Percentiles rank a stretch among this genome's conserved stretches.
Evolutionary conservation across 2,329 filamentous ascomycete genomes (phyloP).

Genomic region (Aspergillus sp.): DNA sequence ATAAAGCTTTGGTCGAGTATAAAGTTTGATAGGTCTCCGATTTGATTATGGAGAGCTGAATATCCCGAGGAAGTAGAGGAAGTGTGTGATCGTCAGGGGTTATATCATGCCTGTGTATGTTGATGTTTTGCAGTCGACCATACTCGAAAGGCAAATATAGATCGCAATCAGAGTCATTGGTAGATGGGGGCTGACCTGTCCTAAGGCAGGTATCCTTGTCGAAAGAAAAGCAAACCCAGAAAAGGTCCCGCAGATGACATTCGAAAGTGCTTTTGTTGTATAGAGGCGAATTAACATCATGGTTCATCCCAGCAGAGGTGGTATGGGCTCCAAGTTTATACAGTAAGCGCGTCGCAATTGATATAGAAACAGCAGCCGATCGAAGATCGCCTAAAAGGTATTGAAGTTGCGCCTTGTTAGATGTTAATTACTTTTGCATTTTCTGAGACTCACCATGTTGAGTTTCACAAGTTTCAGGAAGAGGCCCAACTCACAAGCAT

Average conservation of each 20-base stretch:
- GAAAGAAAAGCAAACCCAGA: constrained; percentile 19
- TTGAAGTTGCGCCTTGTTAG: constrained; percentile 10
- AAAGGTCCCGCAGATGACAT: constrained; percentile 16
- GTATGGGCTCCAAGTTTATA: constrained; percentile 12
- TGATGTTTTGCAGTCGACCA: constrained; percentile 19
- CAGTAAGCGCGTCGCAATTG: constrained; percentile 15
- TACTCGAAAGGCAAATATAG: constrained; percentile 42
- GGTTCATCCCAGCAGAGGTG: background rate
- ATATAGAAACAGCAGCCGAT: constrained; percentile 11
- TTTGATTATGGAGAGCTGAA: constrained; percentile 48
- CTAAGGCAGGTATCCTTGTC: constrained; percentile 18
- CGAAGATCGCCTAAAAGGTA: constrained; percentile 17
- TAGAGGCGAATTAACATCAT: too few relatives aligned
- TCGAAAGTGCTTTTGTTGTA: background rate
- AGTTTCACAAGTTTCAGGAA: too few relatives aligned
- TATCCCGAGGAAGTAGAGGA: constrained; percentile 41
- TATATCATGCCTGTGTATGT: background rate
- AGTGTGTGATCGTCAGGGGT: constrained; percentile 14
- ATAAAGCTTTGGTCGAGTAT: constrained; percentile 44
- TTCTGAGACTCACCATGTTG: too few relatives aligned
- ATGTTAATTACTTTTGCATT: background rate
- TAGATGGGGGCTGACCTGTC: constrained; percentile 8
- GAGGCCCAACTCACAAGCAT: constrained; percentile 9
- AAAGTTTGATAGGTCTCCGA: constrained; percentile 44
- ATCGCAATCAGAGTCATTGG: constrained; percentile 45